Base-by-base conservation (phyloP, 2,329 filamentous ascomycete genomes). In the Epichloe baconii region DNA sequence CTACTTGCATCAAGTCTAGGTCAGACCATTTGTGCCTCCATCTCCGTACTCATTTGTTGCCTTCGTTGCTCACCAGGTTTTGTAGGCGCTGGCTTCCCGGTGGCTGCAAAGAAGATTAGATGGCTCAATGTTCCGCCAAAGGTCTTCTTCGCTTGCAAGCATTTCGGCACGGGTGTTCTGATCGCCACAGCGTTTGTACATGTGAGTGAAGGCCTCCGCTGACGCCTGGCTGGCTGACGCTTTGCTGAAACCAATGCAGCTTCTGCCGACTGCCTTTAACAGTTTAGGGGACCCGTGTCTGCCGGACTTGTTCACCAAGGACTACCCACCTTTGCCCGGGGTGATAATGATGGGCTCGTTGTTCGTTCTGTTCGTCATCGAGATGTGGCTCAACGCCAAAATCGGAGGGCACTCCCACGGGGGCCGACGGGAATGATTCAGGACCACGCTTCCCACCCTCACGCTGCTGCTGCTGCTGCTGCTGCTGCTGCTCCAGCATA, bases 101-200 rank as follows among this genome's bases (percentile, higher is more conserved):
- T 77, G 7, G 67, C 71, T 4, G 72, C 72, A 3, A 76, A 75
- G 64, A 80, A 79, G 62, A 66, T 81, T 57, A 74, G 66, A 50
- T 77, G 75, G 73, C 66, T 82, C 59, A 79, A 76, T 63, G 75
- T 80, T 8, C 76, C 77, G 0, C 67, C 74, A 1, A 74, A 71
- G 56, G 61, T 78, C 35, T 80, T 82, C 64, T 82, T 82, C 61
- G 74, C 77, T 51, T 80, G 77, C 65, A 82, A 82, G 57, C 78
- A 82, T 58, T 83, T 84, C 55, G 80, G 83, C 62, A 87, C 83
- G 0, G 83, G 83, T 54, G 83, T 87, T 17, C 70, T 87, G 38
- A 77, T 87, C 52, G 83, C 83, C 26, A 87, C 83, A 2, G 83
- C 83, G 3, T 87, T 87, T 57, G 83, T 86, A 19, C 83, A 87